Evolutionary conservation across 208 protist species (phyloP).

Genomic region (Trypanosoma brucei): DNA sequence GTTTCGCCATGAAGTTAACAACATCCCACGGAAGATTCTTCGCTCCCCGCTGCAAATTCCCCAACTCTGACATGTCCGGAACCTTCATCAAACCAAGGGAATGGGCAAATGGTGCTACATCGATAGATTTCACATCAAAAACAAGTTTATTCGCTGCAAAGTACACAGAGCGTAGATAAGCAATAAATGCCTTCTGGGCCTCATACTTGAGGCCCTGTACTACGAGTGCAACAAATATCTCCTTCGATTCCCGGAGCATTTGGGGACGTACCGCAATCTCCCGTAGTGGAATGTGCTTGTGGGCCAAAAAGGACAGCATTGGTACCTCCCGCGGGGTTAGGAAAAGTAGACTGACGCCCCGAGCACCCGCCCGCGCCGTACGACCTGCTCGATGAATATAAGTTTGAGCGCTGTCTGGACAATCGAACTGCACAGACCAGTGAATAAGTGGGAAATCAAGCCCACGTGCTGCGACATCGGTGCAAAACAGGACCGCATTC

Average conservation of each 20-base stretch:
- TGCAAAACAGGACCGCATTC: slow-evolving; percentile 95
- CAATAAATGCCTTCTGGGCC: slow-evolving; percentile 97
- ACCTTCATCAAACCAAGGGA: slow-evolving; percentile 92
- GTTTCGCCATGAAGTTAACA: slow-evolving; percentile 75
- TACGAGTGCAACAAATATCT: slow-evolving; percentile 90
- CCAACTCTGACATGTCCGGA: slow-evolving; percentile 92
- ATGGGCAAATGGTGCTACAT: slow-evolving; percentile 85
- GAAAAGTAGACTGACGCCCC: slow-evolving; percentile 94
- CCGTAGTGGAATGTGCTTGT: slow-evolving; percentile 78
- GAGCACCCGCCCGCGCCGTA: slow-evolving; percentile 90
- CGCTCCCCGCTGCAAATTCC: slow-evolving; percentile 50
- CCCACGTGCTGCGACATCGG: slow-evolving; percentile 97
- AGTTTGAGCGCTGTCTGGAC: slow-evolving; percentile 95
- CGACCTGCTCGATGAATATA: slow-evolving; percentile 99
- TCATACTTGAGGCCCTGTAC: slow-evolving; percentile 96
- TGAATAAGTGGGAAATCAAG: slow-evolving; percentile 97
- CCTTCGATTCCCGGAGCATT: slow-evolving; percentile 65
- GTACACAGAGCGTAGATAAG: slow-evolving; percentile 95
- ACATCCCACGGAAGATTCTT: slow-evolving; percentile 91
- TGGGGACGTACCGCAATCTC: slow-evolving; percentile 80
- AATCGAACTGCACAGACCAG: slow-evolving; percentile 99
- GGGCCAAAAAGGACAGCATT: slow-evolving; percentile 88
- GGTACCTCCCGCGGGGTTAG: slow-evolving; percentile 96
- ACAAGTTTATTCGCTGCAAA: slow-evolving; percentile 95
- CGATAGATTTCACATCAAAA: slow-evolving; percentile 91